Evolutionary conservation across 257 asterid genomes (phyloP), one percentile per base, ranked within the genome.

Genomic region (Rauvolfia tetraphylla): DNA sequence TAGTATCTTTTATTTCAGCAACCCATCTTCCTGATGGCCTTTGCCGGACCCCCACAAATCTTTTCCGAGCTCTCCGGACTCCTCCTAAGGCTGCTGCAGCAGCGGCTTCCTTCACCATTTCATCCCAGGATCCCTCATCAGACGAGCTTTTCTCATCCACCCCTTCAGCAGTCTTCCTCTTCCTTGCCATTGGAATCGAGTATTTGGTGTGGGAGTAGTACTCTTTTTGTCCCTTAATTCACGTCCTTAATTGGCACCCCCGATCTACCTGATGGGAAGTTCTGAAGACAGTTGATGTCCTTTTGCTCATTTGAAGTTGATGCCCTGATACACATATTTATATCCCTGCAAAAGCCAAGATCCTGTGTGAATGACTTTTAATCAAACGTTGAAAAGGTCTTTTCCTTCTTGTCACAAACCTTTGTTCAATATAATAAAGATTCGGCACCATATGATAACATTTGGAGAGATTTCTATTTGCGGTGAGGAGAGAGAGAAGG

Each of bases 1-100:
- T 91, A 29, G 96, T 91, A 73, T 91, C 94, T 74, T 91, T 91
- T 23, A 91, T 91, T 87, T 91, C 96, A 2, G 96, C 95, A 76
- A 91, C 96, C 96, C 96, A 91, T 62, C 92, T 88, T 68, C 96
- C 96, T 3, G 96, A 91, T 0, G 93, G 96, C 81, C 95, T 81
- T 77, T 91, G 96, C 34, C 96, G 84, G 34, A 91, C 95, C 2
- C 96, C 95, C 7, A 92, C 97, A 14, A 90, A 92, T 33, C 90
- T 79, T 80, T 92, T 90, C 38, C 87, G 79, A 3, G 89, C 87
- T 39, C 86, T 59, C 27, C 88, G 63, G 1, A 70, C 87, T 9
- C 91, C 92, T 1, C 95, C 90, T 0, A 81, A 68, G 13, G 85
- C 86, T 0, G 88, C 88, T 73, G 76, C 77, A 1, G 85, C 82